Percentiles rank a stretch among this genome's conserved stretches.
Conservation (phyloP, 83 land plant species). For the Picea engelmannii region DNA sequence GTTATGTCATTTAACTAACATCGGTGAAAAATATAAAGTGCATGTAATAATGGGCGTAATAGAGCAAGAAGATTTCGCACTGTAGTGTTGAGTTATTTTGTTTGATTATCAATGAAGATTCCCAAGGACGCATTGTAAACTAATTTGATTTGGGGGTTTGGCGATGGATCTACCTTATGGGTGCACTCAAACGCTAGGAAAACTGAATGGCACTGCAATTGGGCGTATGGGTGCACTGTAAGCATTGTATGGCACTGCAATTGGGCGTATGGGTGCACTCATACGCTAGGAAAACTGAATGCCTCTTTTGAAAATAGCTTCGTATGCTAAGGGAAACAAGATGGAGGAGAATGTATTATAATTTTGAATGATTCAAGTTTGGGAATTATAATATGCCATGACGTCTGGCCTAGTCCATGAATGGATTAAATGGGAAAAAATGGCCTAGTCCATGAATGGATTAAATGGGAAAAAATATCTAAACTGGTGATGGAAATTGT, state of each 20-base stretch:
- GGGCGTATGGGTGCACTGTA: no score
- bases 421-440: no score
- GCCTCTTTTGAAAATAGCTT: slow-evolving; percentile 91
- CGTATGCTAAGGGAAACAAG: slow-evolving; percentile 97
- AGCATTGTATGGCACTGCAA: slow-evolving; percentile 77
- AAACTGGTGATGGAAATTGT: no score
- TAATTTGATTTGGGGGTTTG: slow-evolving; percentile 98
- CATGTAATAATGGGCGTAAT: slow-evolving; percentile 88
- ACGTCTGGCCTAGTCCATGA: no score
- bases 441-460: no score
- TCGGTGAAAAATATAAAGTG: slow-evolving; percentile 85
- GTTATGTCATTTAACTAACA: no score
- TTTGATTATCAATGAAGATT: slow-evolving; percentile 84
- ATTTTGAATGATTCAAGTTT: no score
- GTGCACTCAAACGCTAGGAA: no score
- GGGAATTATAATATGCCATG: no score
- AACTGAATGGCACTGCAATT: no score
- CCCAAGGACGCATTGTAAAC: slow-evolving; percentile 92
- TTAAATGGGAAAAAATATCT: no score
- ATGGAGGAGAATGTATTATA: slow-evolving; percentile 24
- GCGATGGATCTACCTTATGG: slow-evolving; percentile 86
- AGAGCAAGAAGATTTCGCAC: slow-evolving; percentile 87
- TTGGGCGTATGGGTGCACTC: slow-evolving; percentile 87
- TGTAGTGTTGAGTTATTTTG: slow-evolving; percentile 81
- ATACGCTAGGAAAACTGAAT: slow-evolving; percentile 98